These are phyloP conservation scores for Taiozyma sp. DNA, from an alignment of 1,139 yeast genomes.

Conservation along the genomic window DNA sequence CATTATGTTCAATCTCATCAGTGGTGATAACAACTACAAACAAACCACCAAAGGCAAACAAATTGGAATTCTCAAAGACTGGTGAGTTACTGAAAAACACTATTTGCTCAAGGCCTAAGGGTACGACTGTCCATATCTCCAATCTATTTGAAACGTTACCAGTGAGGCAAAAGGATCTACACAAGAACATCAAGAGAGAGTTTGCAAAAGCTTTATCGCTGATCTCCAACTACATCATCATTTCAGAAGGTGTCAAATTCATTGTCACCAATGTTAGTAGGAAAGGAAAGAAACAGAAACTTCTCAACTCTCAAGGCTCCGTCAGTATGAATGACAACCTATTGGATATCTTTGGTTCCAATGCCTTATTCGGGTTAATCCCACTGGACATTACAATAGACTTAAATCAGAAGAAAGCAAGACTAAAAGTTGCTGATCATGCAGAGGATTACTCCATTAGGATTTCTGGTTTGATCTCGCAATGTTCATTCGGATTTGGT, in stretches of 20 bases:
- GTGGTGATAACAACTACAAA: constrained; percentile 53
- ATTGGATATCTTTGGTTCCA: constrained; percentile 65
- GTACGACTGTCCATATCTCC: constrained; percentile 51
- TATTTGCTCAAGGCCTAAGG: constrained; percentile 48
- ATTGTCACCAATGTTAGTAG: constrained; percentile 49
- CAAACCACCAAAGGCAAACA: constrained; percentile 53
- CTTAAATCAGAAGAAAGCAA: constrained; percentile 18
- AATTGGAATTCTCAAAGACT: constrained; percentile 43
- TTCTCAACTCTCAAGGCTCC: constrained; percentile 51
- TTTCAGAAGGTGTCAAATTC: constrained; percentile 53
- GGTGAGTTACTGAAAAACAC: constrained; percentile 45
- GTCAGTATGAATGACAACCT: constrained; percentile 47
- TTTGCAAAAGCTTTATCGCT: constrained; percentile 59
- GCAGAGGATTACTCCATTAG: constrained; percentile 26
- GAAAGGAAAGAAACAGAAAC: constrained; percentile 44
- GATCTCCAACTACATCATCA: constrained; percentile 64
- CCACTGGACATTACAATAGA: constrained; percentile 37
- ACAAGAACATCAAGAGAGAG: constrained; percentile 65
- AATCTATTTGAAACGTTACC: constrained; percentile 64
- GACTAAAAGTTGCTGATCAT: constrained; percentile 2
- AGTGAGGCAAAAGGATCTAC: constrained; percentile 68
- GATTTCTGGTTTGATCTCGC: constrained; percentile 63
- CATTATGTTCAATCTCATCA: constrained; percentile 61
- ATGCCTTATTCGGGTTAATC: constrained; percentile 52
- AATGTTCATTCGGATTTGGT: constrained; percentile 74